Evolutionary conservation across 495 filamentous ascomycete species (phyloP), one percentile per base, ranked within the genome.

Genomic region (Hamigera avellanea): DNA sequence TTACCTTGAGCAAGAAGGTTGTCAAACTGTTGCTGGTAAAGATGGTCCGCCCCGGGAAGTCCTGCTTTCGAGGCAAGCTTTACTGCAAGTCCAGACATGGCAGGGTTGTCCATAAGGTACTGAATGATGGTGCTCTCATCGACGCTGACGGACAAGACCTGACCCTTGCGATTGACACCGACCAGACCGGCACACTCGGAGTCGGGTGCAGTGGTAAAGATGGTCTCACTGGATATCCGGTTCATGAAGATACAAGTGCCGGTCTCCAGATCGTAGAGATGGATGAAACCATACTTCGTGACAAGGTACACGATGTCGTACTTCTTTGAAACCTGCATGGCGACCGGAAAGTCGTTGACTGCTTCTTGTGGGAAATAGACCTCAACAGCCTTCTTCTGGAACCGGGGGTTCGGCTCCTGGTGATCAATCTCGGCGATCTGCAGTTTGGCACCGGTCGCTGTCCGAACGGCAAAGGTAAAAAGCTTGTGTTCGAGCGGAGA

Each of bases 181-280:
- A 95, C 71, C 41, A 95, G 78, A 47, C 91, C 91, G 37, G 75
- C 75, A 16, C 83, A 86, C 1, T 87, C 79, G n/a, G 70, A 72
- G 53, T 96, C 89, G 10, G 78, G 62, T 4, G 86, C 78, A 9
- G 87, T 94, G 12, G 87, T 88, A 64, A 99, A 99, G 52, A 99
- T 96, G 0, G 91, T 99, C 53, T 99, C 91, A 64, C 86, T 93
- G 14, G 91, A 99, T 50, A 99, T 99, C 35, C 91, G 82, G 64
- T 99, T 96, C 88, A 99, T 94, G 75, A 95, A 99, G 53, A 99
- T 89, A 54, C 86, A 91, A n/a, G 83, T 85, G 23, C 84, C 91
- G 5, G 84, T 89, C 65, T 96, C 91, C 30, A 99, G 75, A 49
- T 99, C 91, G 59, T 96, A 96, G 8, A 99, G 74, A 59, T 99